Evolutionary conservation across 495 filamentous ascomycete species (phyloP), one percentile per base, ranked within the genome.

Genomic region (Penicillium canescens): DNA sequence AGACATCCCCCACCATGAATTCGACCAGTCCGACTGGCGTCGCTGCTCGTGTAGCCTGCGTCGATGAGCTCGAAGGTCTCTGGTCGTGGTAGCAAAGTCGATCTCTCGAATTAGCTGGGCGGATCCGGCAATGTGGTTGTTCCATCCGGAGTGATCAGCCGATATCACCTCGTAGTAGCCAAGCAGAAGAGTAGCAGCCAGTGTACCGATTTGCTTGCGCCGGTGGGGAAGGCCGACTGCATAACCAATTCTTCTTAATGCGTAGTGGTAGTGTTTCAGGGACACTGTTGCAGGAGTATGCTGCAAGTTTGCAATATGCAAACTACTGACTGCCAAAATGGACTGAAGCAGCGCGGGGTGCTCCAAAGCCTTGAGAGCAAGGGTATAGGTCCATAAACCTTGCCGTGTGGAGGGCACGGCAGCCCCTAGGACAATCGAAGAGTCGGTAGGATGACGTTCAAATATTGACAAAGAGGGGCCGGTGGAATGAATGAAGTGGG

Each of bases 91-190:
- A 3, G 80, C 76, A 50, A 87, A 92, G 52, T 95, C 88, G 40
- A 94, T 86, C 58, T 97, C 93, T 51, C 82, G 83, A 31, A 98
- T 72, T 18, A 98, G 78, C 49, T 93, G 86, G 41, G 86, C 85
- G 11, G 92, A 87, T 9, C 94, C 94, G 35, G 87, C 82, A 54
- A 98, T 77, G 65, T 98, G 94, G 49, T 84, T 92, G 59, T 89
- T 92, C 94, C 94, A 98, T 69, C 96, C 96, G 45, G 88, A 82
- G 62, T 97, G 94, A 59, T 98, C 94, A 13, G 92, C 94, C 40
- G 88, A 87, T 82, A 92, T 92, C 18, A 96, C 90, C 66, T 98
- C 94, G 63, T 96, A 98, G 62, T 89, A 98, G 1, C 86, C 90
- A 20, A 98, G 80, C 14, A 97, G 72, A n/a, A 96, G 73, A 1